Base-by-base conservation (phyloP, 306 rosid genomes). In the Dryas octopetala region DNA sequence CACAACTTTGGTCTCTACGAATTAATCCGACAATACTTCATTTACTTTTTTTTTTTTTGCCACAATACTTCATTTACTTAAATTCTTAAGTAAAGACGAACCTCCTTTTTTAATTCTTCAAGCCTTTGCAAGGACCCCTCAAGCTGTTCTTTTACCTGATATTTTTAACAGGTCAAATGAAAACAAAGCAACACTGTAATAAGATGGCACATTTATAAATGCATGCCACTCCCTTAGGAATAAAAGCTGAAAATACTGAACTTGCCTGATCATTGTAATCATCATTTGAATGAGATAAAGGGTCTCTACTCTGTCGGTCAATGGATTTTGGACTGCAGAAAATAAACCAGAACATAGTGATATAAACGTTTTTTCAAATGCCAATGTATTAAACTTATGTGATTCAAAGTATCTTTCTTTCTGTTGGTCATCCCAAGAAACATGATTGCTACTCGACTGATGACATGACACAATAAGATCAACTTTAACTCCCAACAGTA, bases 41-140 rank as follows among this genome's bases (percentile, higher is more conserved):
- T 76, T 68, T 71, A 72, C 63, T 75, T 72, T 23, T 23, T 23
- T 23, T 19, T 23, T 23, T 23, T 23, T 23, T 23, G 23, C 23
- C 23, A 7, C 16, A 13, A 40, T 43, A 64, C 50, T 73, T 47
- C 9, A 49, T 76, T 68, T 71, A 74, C 63, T 75, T 72, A 48
- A 75, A 40, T 49, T 72, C 41, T 64, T 61, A 43, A 62, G 46
- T 50, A 38, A 38, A 65, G 53, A 83, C 92, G 75, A 67, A 95
- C 98, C 99, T 92, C 97, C 51, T 83, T 81, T 83, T 78, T 88
- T 1, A 95, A 89, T 66, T 86, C 89, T 79, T 77, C 89, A 73
- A 87, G 76, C 82, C 66, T 82, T 51, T 66, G 80, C 43, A 76
- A 86, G 79, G 97, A 90, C 72, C 67, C 83, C 86, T 85, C 86